These are phyloP conservation scores for Elsinoe batatas DNA, from an alignment of 2,329 filamentous ascomycete genomes.

Conservation along the genomic window DNA sequence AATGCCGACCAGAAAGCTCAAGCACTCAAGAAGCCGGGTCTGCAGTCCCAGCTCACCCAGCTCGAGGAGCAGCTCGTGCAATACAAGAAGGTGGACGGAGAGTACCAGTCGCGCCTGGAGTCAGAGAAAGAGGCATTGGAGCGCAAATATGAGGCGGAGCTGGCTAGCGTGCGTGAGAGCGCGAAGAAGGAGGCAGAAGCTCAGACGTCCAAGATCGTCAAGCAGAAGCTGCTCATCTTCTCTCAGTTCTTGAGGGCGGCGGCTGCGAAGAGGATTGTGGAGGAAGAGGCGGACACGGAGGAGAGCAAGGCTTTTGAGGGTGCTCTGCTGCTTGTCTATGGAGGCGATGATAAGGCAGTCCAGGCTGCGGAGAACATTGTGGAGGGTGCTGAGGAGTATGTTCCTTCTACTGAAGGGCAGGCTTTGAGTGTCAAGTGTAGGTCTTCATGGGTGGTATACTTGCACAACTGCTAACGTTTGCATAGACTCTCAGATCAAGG, in stretches of 20 bases:
- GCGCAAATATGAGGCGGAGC: constrained; percentile 46
- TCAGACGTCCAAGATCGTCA: constrained; percentile 39
- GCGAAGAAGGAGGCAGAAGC: constrained; percentile 45
- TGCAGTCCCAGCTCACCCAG: constrained; percentile 58
- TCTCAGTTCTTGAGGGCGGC: constrained; percentile 74
- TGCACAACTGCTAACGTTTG: not conserved
- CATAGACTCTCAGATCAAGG: constrained; percentile 30
- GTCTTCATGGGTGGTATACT: constrained; percentile 24
- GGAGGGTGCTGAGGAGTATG: constrained; percentile 57
- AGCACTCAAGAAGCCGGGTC: constrained; percentile 63
- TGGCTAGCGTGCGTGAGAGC: constrained; percentile 45
- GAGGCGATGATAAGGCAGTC: constrained; percentile 65
- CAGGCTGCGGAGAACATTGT: constrained; percentile 68
- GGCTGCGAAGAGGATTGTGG: constrained; percentile 60
- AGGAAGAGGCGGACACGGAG: constrained; percentile 56
- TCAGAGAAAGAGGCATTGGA: constrained; percentile 48
- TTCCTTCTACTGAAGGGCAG: constrained; percentile 55
- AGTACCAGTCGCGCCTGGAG: constrained; percentile 53
- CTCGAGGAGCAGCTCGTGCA: constrained; percentile 64
- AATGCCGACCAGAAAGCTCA: constrained; percentile 72
- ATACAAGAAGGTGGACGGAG: constrained; percentile 65
- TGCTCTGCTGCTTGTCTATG: constrained; percentile 67
- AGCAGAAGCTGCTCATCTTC: constrained; percentile 57
- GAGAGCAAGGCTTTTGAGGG: constrained; percentile 76
- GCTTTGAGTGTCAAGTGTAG: constrained; percentile 62